A percentile compares a stretch with the other conserved stretches of the same genome.
phyloP scores from a whole-genome alignment of 108 stramenopile genomes.

The Pinguiococcus pyrenoidosus region DNA sequence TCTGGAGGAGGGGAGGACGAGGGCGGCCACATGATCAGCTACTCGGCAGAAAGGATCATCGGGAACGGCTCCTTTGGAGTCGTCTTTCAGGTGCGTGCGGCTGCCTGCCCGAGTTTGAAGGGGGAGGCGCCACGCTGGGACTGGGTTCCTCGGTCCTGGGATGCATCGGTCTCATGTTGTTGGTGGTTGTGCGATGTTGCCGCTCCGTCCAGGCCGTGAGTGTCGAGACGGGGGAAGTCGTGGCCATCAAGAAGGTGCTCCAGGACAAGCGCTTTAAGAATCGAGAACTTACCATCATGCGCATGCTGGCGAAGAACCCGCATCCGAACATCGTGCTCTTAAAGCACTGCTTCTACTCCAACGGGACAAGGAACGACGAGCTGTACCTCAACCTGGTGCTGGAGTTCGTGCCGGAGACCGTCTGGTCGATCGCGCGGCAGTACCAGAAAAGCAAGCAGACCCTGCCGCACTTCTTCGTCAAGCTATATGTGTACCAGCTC shows the following conservation, averaged over 20 bases:
- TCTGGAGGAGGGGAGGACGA: too few relatives aligned
- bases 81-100: slow-evolving; percentile 67
- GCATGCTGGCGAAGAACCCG: slow-evolving; percentile 63
- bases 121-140: too few relatives aligned
- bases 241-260: slow-evolving; percentile 71
- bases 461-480: slow-evolving; percentile 68
- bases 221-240: slow-evolving; percentile 9
- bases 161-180: too few relatives aligned
- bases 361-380: slow-evolving; percentile 73
- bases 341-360: slow-evolving; percentile 91
- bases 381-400: slow-evolving; percentile 95
- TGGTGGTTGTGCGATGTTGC: too few relatives aligned
- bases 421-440: slow-evolving; percentile 74
- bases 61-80: slow-evolving; percentile 97
- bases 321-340: slow-evolving; percentile 64
- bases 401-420: slow-evolving; percentile 95
- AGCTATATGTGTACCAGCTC: slow-evolving; percentile 94
- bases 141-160: too few relatives aligned
- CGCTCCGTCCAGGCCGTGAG: too few relatives aligned
- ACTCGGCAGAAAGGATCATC: slow-evolving; percentile 90
- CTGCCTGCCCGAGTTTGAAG: too few relatives aligned
- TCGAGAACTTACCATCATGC: slow-evolving; percentile 94
- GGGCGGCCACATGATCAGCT: slow-evolving; percentile 81
- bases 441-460: slow-evolving; percentile 80
- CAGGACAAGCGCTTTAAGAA: slow-evolving; percentile 99